Conservation (phyloP, 306 rosid species). For the Luffa acutangula region DNA sequence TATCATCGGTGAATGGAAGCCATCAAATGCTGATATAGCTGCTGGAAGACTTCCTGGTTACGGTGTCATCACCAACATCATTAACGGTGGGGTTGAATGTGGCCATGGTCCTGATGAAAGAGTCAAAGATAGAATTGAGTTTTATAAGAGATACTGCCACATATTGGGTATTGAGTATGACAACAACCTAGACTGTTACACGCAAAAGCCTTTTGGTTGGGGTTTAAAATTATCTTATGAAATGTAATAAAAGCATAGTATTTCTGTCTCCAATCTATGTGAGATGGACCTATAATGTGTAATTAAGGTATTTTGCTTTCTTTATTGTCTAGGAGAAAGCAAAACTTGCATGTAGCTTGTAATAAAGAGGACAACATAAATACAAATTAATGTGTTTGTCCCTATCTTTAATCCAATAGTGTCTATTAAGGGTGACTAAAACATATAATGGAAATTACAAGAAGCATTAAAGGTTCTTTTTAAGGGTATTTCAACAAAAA, state of each 20-base stretch:
- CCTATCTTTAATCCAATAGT: no score
- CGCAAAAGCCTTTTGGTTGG: slow-evolving; percentile 11
- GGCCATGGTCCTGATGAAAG: slow-evolving; percentile 6
- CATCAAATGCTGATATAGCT: slow-evolving; percentile 23
- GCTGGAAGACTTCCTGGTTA: slow-evolving; percentile 16
- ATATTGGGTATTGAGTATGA: slow-evolving; percentile 16
- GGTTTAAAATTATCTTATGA: background rate
- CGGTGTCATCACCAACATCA: slow-evolving; percentile 26
- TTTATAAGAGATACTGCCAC: slow-evolving; percentile 28
- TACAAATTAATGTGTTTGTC: no score
- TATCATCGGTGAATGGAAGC: slow-evolving; percentile 34
- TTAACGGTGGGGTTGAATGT: slow-evolving; percentile 32
- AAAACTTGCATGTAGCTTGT: no score
- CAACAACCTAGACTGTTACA: slow-evolving; percentile 20
- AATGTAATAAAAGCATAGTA: background rate
- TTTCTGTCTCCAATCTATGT: background rate
- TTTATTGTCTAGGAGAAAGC: no score
- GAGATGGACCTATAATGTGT: background rate
- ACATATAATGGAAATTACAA: no score
- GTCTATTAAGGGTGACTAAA: no score
- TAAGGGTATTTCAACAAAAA: no score
- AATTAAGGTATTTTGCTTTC: no score
- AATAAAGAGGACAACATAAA: no score
- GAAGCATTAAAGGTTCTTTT: no score
- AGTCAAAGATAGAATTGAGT: slow-evolving; percentile 21